Evolutionary conservation across 495 filamentous ascomycete genomes (phyloP), one percentile per base, ranked within the genome.

Genomic region (Immersiella caudata): DNA sequence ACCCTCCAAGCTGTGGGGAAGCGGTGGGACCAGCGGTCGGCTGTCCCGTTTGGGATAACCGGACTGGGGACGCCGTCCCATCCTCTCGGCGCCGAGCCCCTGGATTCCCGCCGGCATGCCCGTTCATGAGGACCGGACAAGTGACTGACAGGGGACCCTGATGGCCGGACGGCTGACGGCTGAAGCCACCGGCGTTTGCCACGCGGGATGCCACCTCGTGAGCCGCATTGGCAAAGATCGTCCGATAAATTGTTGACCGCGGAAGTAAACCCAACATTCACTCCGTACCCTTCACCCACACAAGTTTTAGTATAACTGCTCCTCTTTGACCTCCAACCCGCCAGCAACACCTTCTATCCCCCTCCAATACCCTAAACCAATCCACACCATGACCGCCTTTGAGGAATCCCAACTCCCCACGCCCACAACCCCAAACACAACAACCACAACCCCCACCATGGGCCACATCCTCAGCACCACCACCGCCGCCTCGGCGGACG

Each of bases 321-420:
- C n/a, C n/a, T n/a, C n/a, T n/a, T n/a, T n/a, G n/a, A n/a, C n/a
- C n/a, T n/a, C n/a, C n/a, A n/a, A n/a, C n/a, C n/a, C n/a, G n/a
- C n/a, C n/a, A n/a, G n/a, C n/a, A n/a, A 27, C 25, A 33, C 16
- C 11, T 11, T 22, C 56, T 36, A n/a, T 14, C 26, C 33, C 12
- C 33, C n/a, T 24, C 24, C 36, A 40, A 20, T n/a, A 25, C 4
- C 11, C 59, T 26, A 12, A 33, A 16, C 29, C 29, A 29, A 26
- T 25, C 33, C 58, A n/a, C 52, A 55, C 9, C 9, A 62, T 62
- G 59, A 62, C 59, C 0, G 59, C 59, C 59, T 62, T 62, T 18
- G 59, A 62, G 25, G 59, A 62, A 29, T 14, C 59, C 22, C 56
- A 59, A 33, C 8, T 33, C 5, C 56, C 56, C 25, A 18, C 55